Conservation (phyloP, 768 basidiomycete species). For the Amanita brunnescens region DNA sequence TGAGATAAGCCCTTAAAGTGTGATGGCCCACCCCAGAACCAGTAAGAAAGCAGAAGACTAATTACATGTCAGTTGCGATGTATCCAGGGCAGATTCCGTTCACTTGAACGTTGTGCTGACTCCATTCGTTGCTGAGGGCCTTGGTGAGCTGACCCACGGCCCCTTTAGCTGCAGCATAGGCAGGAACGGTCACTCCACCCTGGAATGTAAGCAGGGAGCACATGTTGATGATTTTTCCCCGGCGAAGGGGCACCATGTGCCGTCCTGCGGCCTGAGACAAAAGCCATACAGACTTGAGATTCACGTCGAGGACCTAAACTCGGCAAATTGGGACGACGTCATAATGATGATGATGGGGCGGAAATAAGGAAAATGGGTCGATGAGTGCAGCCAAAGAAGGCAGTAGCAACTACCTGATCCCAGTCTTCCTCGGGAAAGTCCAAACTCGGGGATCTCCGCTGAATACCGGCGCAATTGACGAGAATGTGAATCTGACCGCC, state of each 20-base stretch:
- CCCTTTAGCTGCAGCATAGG: constrained; percentile 89
- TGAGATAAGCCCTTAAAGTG: constrained; percentile 1
- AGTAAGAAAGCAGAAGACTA: neutral
- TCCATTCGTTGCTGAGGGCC: constrained; percentile 92
- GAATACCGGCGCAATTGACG: constrained; percentile 65
- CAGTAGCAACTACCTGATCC: constrained; percentile 44
- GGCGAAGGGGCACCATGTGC: constrained; percentile 72
- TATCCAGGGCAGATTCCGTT: constrained; percentile 87
- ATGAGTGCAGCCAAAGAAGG: neutral
- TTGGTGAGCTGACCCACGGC: constrained; percentile 81
- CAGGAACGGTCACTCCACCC: constrained; percentile 70
- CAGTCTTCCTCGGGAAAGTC: constrained; percentile 59
- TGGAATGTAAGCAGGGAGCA: constrained; percentile 55
- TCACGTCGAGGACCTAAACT: constrained; percentile 69
- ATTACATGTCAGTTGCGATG: constrained; percentile 81
- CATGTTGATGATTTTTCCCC: constrained; percentile 70
- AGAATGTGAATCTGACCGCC: constrained; percentile 45
- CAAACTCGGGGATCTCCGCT: constrained; percentile 48
- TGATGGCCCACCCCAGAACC: neutral
- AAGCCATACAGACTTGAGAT: constrained; percentile 82
- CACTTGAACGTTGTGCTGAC: constrained; percentile 64
- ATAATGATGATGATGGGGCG: constrained; percentile 4
- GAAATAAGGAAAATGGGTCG: constrained; percentile 1
- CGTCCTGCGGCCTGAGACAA: constrained; percentile 80
- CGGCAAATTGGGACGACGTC: constrained; percentile 19